Percentiles rank a stretch among this genome's conserved stretches.
Conservation (phyloP, 2,329 filamentous ascomycete genomes). For the Pseudopithomyces chartarum region DNA sequence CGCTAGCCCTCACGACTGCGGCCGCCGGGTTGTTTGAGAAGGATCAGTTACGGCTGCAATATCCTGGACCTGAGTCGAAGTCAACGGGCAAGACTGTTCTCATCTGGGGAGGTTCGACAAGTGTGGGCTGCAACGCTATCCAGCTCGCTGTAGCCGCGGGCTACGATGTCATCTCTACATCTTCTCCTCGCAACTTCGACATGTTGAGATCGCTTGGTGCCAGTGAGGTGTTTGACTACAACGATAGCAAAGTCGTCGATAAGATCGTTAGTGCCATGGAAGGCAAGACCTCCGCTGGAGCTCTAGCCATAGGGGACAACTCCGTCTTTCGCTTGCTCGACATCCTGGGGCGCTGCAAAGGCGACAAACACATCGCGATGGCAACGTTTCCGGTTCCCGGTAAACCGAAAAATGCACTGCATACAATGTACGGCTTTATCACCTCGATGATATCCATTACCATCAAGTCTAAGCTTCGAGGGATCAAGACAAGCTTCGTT, state of each 20-base stretch:
- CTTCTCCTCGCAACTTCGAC: conserved; percentile 53
- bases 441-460: conserved; percentile 15
- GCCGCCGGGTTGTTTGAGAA: conserved; percentile 17
- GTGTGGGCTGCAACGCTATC: conserved; percentile 54
- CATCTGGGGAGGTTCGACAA: conserved; percentile 56
- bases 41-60: conserved; percentile 13
- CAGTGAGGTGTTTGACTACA: conserved; percentile 56
- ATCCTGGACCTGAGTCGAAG: conserved; percentile 42
- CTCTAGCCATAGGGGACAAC: conserved; percentile 32
- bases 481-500: conserved; percentile 17
- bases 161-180: conserved; percentile 51
- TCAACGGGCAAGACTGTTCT: conserved; percentile 48
- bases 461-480: conserved; percentile 14
- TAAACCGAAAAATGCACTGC: conserved; percentile 2
- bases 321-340: not conserved
- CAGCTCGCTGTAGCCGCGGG: conserved; percentile 54
- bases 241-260: conserved; percentile 38
- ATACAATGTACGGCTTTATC: conserved; percentile 9
- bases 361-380: not conserved
- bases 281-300: conserved; percentile 40
- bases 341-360: conserved; percentile 11
- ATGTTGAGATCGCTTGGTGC: conserved; percentile 54
- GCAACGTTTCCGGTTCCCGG: conserved; percentile 6
- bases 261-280: conserved; percentile 44
- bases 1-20: conserved; percentile 18